Conservation (phyloP, 306 rosid genomes). For the Abrus precatorius region DNA sequence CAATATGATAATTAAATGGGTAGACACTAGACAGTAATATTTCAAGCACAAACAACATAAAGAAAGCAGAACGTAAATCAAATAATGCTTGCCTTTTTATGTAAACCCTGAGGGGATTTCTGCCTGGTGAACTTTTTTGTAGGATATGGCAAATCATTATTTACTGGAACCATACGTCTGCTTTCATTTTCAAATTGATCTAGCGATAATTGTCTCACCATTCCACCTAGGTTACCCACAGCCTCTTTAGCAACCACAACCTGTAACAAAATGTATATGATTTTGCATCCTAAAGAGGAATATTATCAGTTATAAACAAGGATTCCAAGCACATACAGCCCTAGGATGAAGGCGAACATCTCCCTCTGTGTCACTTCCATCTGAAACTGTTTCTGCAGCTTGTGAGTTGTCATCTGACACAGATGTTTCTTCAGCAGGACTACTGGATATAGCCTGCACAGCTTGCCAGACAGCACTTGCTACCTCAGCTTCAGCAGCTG, state of each 20-base stretch:
- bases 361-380: conserved; percentile 93
- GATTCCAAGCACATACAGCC: conserved; percentile 78
- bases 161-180: conserved; percentile 94
- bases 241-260: conserved; percentile 99
- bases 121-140: conserved; percentile 89
- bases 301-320: conserved; percentile 29
- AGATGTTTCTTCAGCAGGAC: conserved; percentile 81
- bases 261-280: conserved; percentile 61
- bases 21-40: conserved; percentile 11
- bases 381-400: conserved; percentile 83
- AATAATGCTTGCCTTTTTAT: conserved; percentile 79
- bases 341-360: conserved; percentile 99
- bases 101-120: conserved; percentile 97
- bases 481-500: conserved; percentile 99
- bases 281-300: conserved; percentile 46
- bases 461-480: conserved; percentile 98
- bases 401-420: conserved; percentile 88
- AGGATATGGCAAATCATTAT: conserved; percentile 78
- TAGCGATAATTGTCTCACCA: conserved; percentile 97
- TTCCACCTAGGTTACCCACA: conserved; percentile 95
- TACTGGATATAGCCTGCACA: conserved; percentile 67
- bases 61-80: conserved; percentile 23
- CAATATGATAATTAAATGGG: conserved; percentile 35
- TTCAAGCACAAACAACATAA: conserved; percentile 16
- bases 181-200: conserved; percentile 99